Evolutionary conservation across 2,329 filamentous ascomycete genomes (phyloP).

Genomic region (Aquanectria penicillioides): DNA sequence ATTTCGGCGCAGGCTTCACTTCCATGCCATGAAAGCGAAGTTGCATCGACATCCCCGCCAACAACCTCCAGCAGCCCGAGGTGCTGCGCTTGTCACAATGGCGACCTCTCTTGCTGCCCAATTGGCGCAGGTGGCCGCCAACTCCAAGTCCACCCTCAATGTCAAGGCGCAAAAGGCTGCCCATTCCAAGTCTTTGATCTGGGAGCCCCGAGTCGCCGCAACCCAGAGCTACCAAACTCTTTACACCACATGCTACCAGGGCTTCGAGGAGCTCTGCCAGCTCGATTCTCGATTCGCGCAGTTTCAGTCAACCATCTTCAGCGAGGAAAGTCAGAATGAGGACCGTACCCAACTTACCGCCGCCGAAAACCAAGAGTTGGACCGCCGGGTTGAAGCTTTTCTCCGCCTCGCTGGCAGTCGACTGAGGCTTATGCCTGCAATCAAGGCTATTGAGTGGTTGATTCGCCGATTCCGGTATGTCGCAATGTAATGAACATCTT

Average conservation of each 20-base stretch:
- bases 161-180: conserved; percentile 91
- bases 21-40: conserved; percentile 30
- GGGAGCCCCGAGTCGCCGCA: conserved; percentile 84
- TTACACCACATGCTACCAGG: conserved; percentile 86
- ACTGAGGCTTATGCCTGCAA: conserved; percentile 83
- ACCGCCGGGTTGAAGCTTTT: conserved; percentile 82
- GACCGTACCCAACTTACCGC: conserved; percentile 87
- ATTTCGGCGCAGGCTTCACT: conserved; percentile 42
- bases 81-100: conserved; percentile 62
- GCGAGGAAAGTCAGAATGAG: conserved; percentile 89
- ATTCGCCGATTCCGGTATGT: conserved; percentile 86
- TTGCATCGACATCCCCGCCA: conserved; percentile 34
- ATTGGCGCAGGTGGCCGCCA: conserved; percentile 89
- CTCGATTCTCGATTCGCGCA: conserved; percentile 81
- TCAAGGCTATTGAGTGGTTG: conserved; percentile 95
- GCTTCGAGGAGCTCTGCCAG: conserved; percentile 90
- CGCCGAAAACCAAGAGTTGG: conserved; percentile 83
- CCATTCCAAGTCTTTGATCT: conserved; percentile 95
- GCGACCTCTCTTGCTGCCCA: conserved; percentile 90
- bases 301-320: conserved; percentile 86
- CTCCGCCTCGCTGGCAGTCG: conserved; percentile 81
- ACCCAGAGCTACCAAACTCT: conserved; percentile 91
- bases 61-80: conserved; percentile 38
- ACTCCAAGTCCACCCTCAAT: conserved; percentile 90
- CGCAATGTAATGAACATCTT: not conserved